Conservation (phyloP, 352 stramenopile genomes). For the Pythium angustatum region DNA sequence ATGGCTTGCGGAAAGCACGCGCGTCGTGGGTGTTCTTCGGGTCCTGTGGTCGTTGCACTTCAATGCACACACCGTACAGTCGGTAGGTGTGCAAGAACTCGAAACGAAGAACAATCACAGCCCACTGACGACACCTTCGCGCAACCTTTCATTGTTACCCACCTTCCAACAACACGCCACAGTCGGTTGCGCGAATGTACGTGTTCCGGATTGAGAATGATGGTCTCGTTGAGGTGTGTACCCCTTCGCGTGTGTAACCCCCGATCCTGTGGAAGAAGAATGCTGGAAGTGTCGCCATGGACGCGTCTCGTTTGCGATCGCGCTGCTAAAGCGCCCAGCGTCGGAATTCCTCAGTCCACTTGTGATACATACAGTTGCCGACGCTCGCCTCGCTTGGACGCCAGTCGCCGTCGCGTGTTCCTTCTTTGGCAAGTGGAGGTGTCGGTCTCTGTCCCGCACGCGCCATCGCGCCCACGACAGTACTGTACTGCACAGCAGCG, state of each 20-base stretch:
- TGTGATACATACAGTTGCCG: no score
- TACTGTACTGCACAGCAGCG: no score
- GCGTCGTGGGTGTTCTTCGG: background rate
- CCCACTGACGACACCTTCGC: constrained; percentile 17
- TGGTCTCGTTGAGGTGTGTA: no score
- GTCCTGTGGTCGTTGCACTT: constrained; percentile 14
- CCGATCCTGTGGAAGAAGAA: background rate
- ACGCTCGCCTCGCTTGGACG: no score
- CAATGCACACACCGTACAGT: background rate
- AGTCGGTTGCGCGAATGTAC: constrained; percentile 4
- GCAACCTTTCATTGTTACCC: constrained; percentile 2
- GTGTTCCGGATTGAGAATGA: no score
- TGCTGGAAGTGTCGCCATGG: background rate
- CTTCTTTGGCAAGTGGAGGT: no score
- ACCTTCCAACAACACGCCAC: background rate
- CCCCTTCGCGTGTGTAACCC: background rate
- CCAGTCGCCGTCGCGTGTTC: background rate
- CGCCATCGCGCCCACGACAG: no score
- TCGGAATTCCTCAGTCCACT: no score
- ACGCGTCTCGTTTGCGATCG: constrained; percentile 1
- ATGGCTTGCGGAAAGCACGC: no score
- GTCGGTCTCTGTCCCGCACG: no score
- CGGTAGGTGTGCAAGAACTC: background rate
- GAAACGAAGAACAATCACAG: constrained; percentile 21
- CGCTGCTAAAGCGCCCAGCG: no score